Evolutionary conservation across 2,329 filamentous ascomycete genomes (phyloP).

Genomic region (Diplodia corticola): DNA sequence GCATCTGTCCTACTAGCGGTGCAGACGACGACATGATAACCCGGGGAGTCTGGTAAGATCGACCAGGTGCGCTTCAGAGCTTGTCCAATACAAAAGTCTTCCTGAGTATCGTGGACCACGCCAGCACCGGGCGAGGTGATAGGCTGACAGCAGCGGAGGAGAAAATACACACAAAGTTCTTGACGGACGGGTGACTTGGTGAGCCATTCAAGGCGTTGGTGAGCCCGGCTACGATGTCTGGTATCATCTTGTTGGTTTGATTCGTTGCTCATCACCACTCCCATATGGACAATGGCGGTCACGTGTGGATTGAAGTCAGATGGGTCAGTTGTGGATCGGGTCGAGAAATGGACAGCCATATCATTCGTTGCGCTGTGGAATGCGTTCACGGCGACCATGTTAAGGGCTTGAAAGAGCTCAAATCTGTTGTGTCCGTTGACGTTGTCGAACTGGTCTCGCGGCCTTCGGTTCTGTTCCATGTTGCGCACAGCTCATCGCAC

Average conservation of each 20-base stretch:
- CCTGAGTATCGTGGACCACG: neutral
- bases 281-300: neutral
- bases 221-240: neutral
- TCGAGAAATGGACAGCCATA: neutral
- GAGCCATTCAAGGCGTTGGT: neutral
- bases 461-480: neutral
- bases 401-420: neutral
- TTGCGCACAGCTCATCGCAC: slow-evolving; percentile 32
- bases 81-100: neutral
- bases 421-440: neutral
- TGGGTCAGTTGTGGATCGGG: too few species aligned
- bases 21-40: slow-evolving; percentile 33
- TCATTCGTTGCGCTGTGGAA: neutral
- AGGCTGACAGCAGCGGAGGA: neutral
- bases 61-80: neutral
- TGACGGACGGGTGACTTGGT: neutral
- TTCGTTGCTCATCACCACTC: neutral
- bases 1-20: slow-evolving; percentile 45
- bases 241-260: neutral
- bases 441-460: neutral
- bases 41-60: neutral
- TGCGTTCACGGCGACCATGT: neutral
- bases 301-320: neutral
- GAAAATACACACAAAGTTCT: neutral
- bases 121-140: neutral